phyloP scores from a whole-genome alignment of 75 land plant species.

The Picea glauca region DNA sequence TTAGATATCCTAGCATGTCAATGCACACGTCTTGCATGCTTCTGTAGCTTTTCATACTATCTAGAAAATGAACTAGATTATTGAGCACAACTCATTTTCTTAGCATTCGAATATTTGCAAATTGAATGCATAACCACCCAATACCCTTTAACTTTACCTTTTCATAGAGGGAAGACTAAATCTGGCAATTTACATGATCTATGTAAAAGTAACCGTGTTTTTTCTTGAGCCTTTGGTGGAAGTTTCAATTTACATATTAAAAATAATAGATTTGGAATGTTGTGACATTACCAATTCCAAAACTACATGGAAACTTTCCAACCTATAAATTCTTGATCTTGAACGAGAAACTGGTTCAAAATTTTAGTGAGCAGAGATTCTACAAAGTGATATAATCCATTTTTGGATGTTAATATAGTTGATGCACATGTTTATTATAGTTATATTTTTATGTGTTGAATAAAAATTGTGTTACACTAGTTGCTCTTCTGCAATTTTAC shows the following conservation, averaged over 20 bases:
- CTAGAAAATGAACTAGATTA: slow-evolving; percentile 64
- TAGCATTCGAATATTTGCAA: slow-evolving; percentile 61
- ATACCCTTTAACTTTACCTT: slow-evolving; percentile 42
- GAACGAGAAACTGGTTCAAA: not conserved
- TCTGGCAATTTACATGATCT: slow-evolving; percentile 15
- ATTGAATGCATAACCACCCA: slow-evolving; percentile 61
- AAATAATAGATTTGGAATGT: slow-evolving; percentile 15
- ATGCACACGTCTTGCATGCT: slow-evolving; percentile 75
- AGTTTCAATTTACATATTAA: slow-evolving; percentile 15
- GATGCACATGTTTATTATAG: not conserved
- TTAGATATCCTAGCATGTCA: slow-evolving; percentile 62
- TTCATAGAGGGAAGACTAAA: slow-evolving; percentile 68
- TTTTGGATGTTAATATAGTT: not conserved
- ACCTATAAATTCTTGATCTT: not conserved
- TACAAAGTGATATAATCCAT: not conserved
- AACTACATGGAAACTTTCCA: slow-evolving; percentile 6
- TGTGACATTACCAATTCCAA: slow-evolving; percentile 14
- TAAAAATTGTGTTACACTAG: no score
- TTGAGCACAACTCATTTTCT: slow-evolving; percentile 58
- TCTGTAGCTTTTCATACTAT: slow-evolving; percentile 61
- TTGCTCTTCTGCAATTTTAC: no score
- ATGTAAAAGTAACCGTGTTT: not conserved
- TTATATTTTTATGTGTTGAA: no score
- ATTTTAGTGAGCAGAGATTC: not conserved
- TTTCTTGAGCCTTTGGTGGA: slow-evolving; percentile 2